Evolutionary conservation across 179 eudicot genomes (phyloP), one percentile per base, ranked within the genome.

Genomic region (Spinacia oleracea): DNA sequence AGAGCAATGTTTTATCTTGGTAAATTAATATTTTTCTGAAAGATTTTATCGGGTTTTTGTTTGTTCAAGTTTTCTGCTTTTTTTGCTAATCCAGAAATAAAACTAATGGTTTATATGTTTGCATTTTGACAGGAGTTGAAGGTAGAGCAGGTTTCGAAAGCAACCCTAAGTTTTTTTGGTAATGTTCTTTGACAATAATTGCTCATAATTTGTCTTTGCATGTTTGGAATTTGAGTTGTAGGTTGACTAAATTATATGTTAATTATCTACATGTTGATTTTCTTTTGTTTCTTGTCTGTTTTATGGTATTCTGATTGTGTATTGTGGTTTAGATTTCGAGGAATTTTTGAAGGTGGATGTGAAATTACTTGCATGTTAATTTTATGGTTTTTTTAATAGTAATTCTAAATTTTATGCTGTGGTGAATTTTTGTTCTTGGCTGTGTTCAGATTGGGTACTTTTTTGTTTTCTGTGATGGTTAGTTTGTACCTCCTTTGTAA

Each of bases 121-220:
- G 70, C 46, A 48, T 69, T 58, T 62, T 80, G 21, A 18, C 68
- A 74, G 83, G 71, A 27, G 27, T 53, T 75, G 45, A 23, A 62
- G 18, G 35, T 42, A 27, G 25, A 32, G 21, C 21, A 14, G 14
- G 6, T 2, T 23, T 25, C 10, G 34, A 31, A 50, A 66, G 46
- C 9, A 55, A 58, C 34, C 9, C 6, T 68, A 42, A 29, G 8
- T n/a, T 51, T 48, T 73, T 9, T 69, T 45, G 78, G 81, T 82
- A 78, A 55, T 32, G 7, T 70, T 62, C 71, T 50, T 16, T 71
- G 58, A 25, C 50, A 71, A 25, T 65, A 45, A 11, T 12, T 78
- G 46, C 4, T 66, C 23, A 56, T n/a, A n/a, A n/a, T 55, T 14
- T 68, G 1, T 20, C 59, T 75, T 63, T 82, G 85, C 82, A 82